These are phyloP conservation scores for Helotiales sp. DNA, from an alignment of 2,329 filamentous ascomycete genomes.

Conservation along the genomic window DNA sequence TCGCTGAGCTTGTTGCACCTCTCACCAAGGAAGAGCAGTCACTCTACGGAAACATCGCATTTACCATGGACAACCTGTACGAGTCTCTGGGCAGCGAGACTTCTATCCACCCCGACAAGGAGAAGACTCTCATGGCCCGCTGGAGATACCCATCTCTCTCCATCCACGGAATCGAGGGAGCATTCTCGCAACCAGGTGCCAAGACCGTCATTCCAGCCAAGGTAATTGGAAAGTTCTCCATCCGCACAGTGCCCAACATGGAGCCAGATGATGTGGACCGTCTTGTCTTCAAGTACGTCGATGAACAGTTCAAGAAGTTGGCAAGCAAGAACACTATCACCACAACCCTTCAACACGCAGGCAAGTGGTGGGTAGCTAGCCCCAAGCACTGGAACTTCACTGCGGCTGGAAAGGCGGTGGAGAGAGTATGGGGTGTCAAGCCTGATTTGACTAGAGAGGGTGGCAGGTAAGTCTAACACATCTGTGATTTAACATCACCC, in stretches of 20 bases:
- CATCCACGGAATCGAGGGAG: slow-evolving; percentile 92
- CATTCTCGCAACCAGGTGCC: slow-evolving; percentile 88
- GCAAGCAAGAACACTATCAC: slow-evolving; percentile 91
- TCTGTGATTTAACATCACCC: not conserved
- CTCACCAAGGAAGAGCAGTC: slow-evolving; percentile 83
- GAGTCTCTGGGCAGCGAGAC: slow-evolving; percentile 90
- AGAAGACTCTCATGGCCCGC: slow-evolving; percentile 89
- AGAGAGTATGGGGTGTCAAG: slow-evolving; percentile 90
- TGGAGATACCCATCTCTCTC: slow-evolving; percentile 96
- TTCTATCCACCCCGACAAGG: slow-evolving; percentile 85
- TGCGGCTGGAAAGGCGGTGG: slow-evolving; percentile 92
- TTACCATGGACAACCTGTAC: slow-evolving; percentile 95
- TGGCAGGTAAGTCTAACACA: slow-evolving; percentile 66
- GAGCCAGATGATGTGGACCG: slow-evolving; percentile 87
- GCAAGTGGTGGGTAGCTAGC: slow-evolving; percentile 98
- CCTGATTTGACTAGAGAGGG: slow-evolving; percentile 97
- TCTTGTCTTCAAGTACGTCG: slow-evolving; percentile 81
- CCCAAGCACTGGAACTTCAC: slow-evolving; percentile 99
- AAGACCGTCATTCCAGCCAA: slow-evolving; percentile 99
- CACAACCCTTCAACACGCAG: slow-evolving; percentile 82
- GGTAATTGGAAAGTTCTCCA: slow-evolving; percentile 97
- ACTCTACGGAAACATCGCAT: slow-evolving; percentile 89
- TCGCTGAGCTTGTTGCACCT: slow-evolving; percentile 90
- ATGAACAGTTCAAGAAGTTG: slow-evolving; percentile 84
- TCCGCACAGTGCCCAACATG: slow-evolving; percentile 97